phyloP scores from a whole-genome alignment of 331 rosid genomes.

The Arachis monticola region DNA sequence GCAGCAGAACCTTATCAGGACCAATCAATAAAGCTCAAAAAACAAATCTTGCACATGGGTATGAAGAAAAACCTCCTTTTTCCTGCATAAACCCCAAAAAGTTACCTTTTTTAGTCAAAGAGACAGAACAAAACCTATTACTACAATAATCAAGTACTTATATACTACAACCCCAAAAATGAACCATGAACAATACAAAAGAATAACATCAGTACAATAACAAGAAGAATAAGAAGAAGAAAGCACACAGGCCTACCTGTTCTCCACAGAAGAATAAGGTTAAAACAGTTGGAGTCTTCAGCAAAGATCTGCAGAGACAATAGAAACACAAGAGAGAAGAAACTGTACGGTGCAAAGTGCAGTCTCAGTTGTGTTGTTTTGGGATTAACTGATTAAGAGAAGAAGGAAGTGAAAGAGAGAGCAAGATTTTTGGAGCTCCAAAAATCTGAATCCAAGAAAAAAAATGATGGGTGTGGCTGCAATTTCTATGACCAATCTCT shows the following conservation, averaged over 20 bases:
- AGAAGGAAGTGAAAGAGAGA: background rate
- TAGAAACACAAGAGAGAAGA: conserved; percentile 9
- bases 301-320: conserved; percentile 36
- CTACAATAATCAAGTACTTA: conserved; percentile 7
- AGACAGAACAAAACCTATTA: conserved; percentile 29
- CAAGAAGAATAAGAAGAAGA: conserved; percentile 3
- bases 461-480: conserved; percentile 34
- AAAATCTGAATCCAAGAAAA: background rate
- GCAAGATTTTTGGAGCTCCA: conserved; percentile 21
- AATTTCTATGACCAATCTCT: conserved; percentile 49
- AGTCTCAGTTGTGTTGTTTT: conserved; percentile 19
- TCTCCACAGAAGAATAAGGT: conserved; percentile 14
- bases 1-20: conserved; percentile 30
- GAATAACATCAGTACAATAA: background rate
- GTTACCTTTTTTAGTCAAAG: background rate
- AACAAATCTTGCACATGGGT: conserved; percentile 21
- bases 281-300: background rate
- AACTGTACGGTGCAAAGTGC: conserved; percentile 37
- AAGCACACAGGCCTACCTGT: background rate
- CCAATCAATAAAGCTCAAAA: conserved; percentile 36
- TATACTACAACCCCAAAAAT: conserved; percentile 18
- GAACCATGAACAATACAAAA: conserved; percentile 16
- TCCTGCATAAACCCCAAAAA: conserved; percentile 27
- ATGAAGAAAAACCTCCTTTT: conserved; percentile 19
- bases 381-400: background rate